Percentiles rank a stretch among this genome's conserved stretches.
phyloP scores from a whole-genome alignment of 73 alveolate genomes.

The Breviolum minutum region DNA sequence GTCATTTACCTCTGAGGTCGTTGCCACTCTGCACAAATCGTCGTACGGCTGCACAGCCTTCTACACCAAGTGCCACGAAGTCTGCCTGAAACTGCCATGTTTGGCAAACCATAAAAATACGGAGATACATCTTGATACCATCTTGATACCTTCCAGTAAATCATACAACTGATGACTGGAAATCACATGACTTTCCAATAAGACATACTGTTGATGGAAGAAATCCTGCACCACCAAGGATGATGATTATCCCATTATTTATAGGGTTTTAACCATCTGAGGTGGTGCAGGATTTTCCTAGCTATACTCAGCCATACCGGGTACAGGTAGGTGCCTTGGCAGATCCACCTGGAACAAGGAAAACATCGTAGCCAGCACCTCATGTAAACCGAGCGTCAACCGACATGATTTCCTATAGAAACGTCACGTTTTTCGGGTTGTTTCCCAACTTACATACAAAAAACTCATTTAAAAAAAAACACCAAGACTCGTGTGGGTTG shows the following conservation, averaged over 20 bases:
- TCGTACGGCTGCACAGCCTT: constrained; percentile 72
- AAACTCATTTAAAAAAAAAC: no score
- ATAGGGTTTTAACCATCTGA: no score
- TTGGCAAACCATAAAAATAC: no score
- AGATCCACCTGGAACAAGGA: constrained; percentile 84
- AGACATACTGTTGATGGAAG: no score
- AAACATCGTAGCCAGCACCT: constrained; percentile 79
- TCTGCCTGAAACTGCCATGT: constrained; percentile 28
- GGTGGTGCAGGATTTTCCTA: not conserved
- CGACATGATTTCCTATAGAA: no score
- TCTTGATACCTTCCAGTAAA: no score
- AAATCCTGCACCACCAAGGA: no score
- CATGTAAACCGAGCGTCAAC: not conserved
- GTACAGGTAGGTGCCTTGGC: constrained; percentile 21
- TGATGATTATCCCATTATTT: no score
- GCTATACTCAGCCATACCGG: not conserved
- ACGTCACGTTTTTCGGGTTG: no score
- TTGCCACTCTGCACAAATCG: constrained; percentile 70
- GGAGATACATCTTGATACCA: no score
- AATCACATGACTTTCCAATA: not conserved
- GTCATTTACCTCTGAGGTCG: not conserved
- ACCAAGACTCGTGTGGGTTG: no score
- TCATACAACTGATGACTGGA: not conserved
- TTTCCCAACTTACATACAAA: no score
- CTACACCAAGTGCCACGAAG: constrained; percentile 18